Percentiles rank a stretch among this genome's conserved stretches.
phyloP scores from a whole-genome alignment of 306 rosid species.

The Alnus rubra region DNA sequence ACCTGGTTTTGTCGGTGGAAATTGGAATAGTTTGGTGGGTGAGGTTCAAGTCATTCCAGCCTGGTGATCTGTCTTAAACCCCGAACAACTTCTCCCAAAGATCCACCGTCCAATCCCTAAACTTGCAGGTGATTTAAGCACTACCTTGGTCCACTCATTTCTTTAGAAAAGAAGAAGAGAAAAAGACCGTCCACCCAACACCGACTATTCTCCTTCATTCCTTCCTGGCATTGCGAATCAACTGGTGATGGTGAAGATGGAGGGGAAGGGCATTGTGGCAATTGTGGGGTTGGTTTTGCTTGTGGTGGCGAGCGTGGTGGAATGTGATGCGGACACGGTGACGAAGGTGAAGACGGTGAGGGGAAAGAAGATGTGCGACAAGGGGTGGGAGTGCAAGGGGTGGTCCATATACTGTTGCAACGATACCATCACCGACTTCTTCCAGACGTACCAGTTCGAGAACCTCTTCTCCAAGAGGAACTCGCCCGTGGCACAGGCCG shows the following conservation, averaged over 20 bases:
- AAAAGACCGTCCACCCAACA: slow-evolving; percentile 35
- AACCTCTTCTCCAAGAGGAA: slow-evolving; percentile 76
- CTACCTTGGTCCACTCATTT: background rate
- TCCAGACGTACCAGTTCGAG: slow-evolving; percentile 84
- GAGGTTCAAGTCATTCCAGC: slow-evolving; percentile 34
- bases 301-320: slow-evolving; percentile 35
- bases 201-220: background rate
- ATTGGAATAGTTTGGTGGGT: background rate
- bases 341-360: slow-evolving; percentile 50
- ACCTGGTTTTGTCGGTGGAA: slow-evolving; percentile 33
- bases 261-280: background rate
- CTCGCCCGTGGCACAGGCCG: slow-evolving; percentile 78
- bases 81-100: slow-evolving; percentile 14
- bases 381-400: slow-evolving; percentile 82
- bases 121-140: slow-evolving; percentile 28
- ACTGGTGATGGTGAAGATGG: slow-evolving; percentile 3
- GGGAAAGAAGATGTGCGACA: slow-evolving; percentile 69
- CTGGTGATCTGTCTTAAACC: slow-evolving; percentile 30
- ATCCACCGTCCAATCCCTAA: slow-evolving; percentile 17
- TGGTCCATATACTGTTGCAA: slow-evolving; percentile 81
- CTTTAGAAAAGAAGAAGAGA: slow-evolving; percentile 1
- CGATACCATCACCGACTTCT: slow-evolving; percentile 65
- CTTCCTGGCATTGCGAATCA: background rate
- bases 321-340: slow-evolving; percentile 21
- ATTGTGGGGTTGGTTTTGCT: slow-evolving; percentile 14